These are phyloP conservation scores for Vitellaria paradoxa DNA, from an alignment of 179 eudicot genomes.

Conservation along the genomic window DNA sequence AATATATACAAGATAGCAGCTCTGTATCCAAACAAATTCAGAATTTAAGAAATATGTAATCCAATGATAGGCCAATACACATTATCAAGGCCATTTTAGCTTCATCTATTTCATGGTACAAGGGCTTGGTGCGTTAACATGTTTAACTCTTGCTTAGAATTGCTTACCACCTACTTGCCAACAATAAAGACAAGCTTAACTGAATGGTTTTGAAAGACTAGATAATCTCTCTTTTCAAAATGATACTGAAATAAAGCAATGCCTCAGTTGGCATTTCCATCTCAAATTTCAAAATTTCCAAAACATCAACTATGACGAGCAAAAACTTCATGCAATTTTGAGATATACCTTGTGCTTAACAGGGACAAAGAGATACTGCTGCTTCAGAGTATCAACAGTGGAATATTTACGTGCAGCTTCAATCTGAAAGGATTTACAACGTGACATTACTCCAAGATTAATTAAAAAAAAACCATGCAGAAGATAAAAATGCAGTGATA, in stretches of 20 bases:
- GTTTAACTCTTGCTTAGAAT: neutral
- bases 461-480: neutral
- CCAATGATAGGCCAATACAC: neutral
- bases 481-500: neutral
- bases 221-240: neutral
- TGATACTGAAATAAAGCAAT: neutral
- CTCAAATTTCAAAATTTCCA: neutral
- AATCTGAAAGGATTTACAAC: slow-evolving; percentile 41
- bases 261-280: neutral
- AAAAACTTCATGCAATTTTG: neutral
- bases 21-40: slow-evolving; percentile 35
- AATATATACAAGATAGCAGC: slow-evolving; percentile 79
- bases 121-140: neutral
- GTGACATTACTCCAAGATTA: neutral
- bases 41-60: neutral
- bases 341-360: slow-evolving; percentile 69
- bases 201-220: neutral
- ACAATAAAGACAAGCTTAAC: neutral
- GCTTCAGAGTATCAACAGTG: slow-evolving; percentile 84
- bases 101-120: neutral
- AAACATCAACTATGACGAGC: neutral
- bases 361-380: slow-evolving; percentile 66
- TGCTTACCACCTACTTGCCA: neutral
- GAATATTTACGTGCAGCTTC: slow-evolving; percentile 78
- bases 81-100: neutral